Conservation (phyloP, 768 basidiomycete genomes). For the Hygrocybe punicea region DNA sequence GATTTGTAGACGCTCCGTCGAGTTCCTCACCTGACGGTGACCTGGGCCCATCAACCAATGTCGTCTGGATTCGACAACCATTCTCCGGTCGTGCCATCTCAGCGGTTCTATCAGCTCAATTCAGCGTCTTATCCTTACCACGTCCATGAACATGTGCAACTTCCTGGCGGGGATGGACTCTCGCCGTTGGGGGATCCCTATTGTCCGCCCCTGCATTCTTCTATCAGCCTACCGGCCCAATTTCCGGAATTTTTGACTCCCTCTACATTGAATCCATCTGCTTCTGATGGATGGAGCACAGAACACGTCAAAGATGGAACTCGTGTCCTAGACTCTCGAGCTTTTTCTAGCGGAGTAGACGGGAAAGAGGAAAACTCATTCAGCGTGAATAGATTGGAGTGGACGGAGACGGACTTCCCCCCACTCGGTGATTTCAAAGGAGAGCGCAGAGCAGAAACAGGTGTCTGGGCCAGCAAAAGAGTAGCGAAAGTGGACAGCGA, state of each 20-base stretch:
- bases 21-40: slow-evolving; percentile 68
- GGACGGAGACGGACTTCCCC: slow-evolving; percentile 38
- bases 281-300: background rate
- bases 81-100: slow-evolving; percentile 6
- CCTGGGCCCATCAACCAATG: slow-evolving; percentile 71
- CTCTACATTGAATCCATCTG: background rate
- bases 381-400: slow-evolving; percentile 16
- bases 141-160: slow-evolving; percentile 19
- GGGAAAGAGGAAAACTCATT: background rate
- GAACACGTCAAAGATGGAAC: background rate
- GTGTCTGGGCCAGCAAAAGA: slow-evolving; percentile 28
- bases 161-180: background rate
- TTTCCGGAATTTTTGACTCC: background rate
- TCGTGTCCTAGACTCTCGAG: background rate
- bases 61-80: slow-evolving; percentile 19
- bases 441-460: slow-evolving; percentile 22
- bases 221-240: background rate
- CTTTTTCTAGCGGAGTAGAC: background rate
- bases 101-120: slow-evolving; percentile 9
- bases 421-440: slow-evolving; percentile 31
- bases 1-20: slow-evolving; percentile 61
- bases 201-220: background rate
- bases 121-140: slow-evolving; percentile 30
- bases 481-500: slow-evolving; percentile 8
- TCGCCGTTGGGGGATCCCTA: background rate